Base-by-base conservation (phyloP, 1,139 yeast species). In the Blastobotrys aristatus region DNA sequence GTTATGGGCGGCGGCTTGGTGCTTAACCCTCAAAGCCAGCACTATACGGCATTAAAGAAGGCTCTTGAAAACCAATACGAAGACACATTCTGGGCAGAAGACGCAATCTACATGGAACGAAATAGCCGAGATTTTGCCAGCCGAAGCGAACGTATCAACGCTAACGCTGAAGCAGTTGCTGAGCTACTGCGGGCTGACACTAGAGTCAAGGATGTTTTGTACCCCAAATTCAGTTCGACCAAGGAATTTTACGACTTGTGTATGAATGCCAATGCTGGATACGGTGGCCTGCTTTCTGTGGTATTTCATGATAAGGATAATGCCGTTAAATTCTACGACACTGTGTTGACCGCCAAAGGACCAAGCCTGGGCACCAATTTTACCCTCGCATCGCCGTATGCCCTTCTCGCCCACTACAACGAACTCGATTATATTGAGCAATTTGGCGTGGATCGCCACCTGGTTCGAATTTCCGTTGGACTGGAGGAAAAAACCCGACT, bases 311-410 rank as follows among this genome's bases (percentile, higher is more conserved):
- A 80, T 8, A 80, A 84, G 8, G 69, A 72, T 11, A 80, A 79
- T 56, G 96, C 96, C 0, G 74, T 75, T 39, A 71, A 70, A 26
- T 92, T 92, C 63, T 92, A 84, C 69, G 85, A 92, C 65, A 73
- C 80, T 2, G 76, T 86, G 43, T 73, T 77, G 43, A 70, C 90
- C 49, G 87, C 92, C 53, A 92, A 92, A 66, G 97, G 97, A 2
- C 97, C 97, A 3, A 85, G 95, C 16, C 74, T 92, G 57, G 97
- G 97, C 4, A 89, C 97, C 0, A 92, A 88, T 65, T 88, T 89
- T 69, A 88, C 97, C 0, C 72, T 90, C 58, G 90, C 88, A 3
- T 88, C 95, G 61, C 97, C 97, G 7, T 92, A 92, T 66, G 78
- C 96, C 2, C 77, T 92, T 42, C 73, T 92, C 52, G 97, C 97